A percentile compares a stretch with the other conserved stretches of the same genome.
Conservation (phyloP, 805 yeast species). For the Maudiozyma bulderi region DNA sequence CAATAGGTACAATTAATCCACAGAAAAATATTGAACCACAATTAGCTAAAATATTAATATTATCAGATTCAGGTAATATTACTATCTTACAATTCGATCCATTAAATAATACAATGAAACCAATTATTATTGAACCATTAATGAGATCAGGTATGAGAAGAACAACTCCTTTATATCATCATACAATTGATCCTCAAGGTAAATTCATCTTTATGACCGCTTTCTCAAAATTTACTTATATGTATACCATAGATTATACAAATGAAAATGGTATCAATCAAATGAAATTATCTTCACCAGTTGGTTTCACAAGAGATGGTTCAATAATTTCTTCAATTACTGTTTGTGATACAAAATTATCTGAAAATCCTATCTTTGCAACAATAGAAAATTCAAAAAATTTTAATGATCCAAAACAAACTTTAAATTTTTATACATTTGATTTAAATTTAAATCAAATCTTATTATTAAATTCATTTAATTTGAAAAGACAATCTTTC, state of each 20-base stretch:
- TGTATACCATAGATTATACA: constrained; percentile 40
- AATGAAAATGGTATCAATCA: constrained; percentile 33
- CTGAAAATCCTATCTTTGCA: constrained; percentile 76
- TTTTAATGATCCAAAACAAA: constrained; percentile 30
- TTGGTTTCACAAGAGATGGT: constrained; percentile 51
- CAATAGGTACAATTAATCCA: not conserved
- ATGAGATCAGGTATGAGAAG: constrained; percentile 69
- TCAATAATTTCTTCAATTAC: constrained; percentile 43
- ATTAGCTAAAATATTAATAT: constrained; percentile 29
- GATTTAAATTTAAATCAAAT: constrained; percentile 85
- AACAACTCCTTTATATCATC: constrained; percentile 62
- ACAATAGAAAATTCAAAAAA: constrained; percentile 49
- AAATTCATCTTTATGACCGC: constrained; percentile 65
- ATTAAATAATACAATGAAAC: constrained; percentile 28
- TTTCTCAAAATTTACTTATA: constrained; percentile 63
- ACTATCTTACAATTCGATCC: constrained; percentile 26
- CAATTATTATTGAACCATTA: constrained; percentile 53
- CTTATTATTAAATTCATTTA: constrained; percentile 43
- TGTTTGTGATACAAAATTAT: constrained; percentile 61
- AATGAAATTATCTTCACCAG: constrained; percentile 49
- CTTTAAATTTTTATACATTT: constrained; percentile 62
- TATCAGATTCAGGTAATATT: constrained; percentile 75
- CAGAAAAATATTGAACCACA: not conserved
- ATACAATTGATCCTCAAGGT: constrained; percentile 61
- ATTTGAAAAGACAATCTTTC: constrained; percentile 31